These are phyloP conservation scores for Fusarium subglutinans DNA, from an alignment of 2,329 filamentous ascomycete genomes.

Conservation along the genomic window DNA sequence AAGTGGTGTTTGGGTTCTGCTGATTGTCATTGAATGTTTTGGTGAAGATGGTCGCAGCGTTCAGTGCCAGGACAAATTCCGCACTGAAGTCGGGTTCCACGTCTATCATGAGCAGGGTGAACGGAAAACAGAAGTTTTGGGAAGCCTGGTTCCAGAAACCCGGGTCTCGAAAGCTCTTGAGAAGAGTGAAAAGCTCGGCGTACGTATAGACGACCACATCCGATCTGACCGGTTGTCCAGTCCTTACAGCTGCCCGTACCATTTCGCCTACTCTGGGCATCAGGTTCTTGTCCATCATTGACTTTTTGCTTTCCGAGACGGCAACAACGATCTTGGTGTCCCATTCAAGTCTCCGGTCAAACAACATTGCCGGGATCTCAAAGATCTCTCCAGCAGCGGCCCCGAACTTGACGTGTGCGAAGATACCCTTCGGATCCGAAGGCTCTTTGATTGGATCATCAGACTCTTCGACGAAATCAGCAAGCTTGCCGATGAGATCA, in stretches of 20 bases:
- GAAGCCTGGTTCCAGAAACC: background rate
- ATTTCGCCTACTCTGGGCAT: background rate
- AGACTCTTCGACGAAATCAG: background rate
- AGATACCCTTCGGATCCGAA: background rate
- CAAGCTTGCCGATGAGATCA: accelerated
- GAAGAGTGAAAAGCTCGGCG: background rate
- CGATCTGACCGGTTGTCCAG: background rate
- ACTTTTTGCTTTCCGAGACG: background rate
- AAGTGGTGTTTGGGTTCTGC: background rate
- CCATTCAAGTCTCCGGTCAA: background rate
- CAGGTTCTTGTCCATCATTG: background rate
- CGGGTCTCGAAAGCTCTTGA: background rate
- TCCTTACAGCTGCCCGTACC: background rate
- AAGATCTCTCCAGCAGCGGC: background rate
- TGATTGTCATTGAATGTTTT: background rate
- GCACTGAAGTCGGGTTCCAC: background rate
- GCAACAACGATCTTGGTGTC: background rate
- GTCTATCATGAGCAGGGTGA: background rate
- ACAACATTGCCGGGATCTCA: background rate
- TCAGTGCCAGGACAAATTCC: background rate
- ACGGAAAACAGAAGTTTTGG: background rate
- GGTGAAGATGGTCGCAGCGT: background rate
- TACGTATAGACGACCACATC: background rate
- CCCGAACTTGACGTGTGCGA: background rate
- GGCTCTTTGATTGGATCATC: no score